Base-by-base conservation (phyloP, 2,329 filamentous ascomycete genomes). In the Verticillium nonalfalfae region DNA sequence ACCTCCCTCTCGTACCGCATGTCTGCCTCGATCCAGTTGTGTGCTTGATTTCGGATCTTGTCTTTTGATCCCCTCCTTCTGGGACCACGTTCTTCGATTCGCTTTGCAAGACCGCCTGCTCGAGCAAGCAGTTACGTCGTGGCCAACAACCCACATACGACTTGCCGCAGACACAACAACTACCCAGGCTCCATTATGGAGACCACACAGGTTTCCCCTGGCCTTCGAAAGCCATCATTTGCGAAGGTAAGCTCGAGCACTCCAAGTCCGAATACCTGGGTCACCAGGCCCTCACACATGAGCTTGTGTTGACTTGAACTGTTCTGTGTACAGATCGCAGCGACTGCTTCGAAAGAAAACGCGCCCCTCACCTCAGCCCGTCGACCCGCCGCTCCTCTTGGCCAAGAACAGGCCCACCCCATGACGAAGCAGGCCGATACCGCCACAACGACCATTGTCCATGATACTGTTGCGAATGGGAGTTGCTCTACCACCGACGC, bases 221-320 rank as follows among this genome's bases (percentile, higher is more conserved):
- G 82, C 66, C 66, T 77, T 60, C 76, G 77, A 59, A 86, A 85
- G 75, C 83, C 88, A 68, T 91, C 89, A 54, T 93, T 93, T 80
- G 90, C 90, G 75, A 92, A 90, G 83, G 90, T 91, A 78, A 62
- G 79, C 68, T 63, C 45, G 38, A 13, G 31, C 33, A 10, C 34
- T 34, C 13, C 33, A 21, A 33, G 34, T 14, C 34, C 34, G 26
- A 11, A 4, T 11, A 18, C 45, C 21, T n/a, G n/a, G 45, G 7
- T 18, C 10, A 26, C 2, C 45, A n/a, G 18, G n/a, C 9, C 1
- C 13, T 18, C 15, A 1, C 6, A 2, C 4, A 50, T 18, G n/a
- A 21, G n/a, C n/a, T 26, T n/a, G 7, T 55, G 61, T 67, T 72
- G 61, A 71, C 66, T 26, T 36, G 56, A 9, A 15, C 58, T 63